Conservation (phyloP, 2,329 filamentous ascomycete genomes). For the Calonectria hongkongensis region DNA sequence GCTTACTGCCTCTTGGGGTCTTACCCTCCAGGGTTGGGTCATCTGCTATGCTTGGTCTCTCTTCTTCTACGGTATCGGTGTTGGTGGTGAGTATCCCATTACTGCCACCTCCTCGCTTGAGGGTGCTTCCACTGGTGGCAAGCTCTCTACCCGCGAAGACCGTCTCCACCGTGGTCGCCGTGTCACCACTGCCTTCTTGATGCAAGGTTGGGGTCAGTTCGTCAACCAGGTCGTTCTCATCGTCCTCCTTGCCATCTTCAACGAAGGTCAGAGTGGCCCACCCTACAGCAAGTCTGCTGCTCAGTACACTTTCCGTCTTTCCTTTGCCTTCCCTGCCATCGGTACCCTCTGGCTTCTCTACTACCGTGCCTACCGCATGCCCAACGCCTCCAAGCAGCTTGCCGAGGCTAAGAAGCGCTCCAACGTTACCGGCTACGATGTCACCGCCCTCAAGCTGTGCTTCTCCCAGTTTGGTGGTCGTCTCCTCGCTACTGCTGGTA, state of each 20-base stretch:
- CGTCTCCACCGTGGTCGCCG: slow-evolving; percentile 96
- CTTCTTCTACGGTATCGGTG: slow-evolving; percentile 82
- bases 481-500: slow-evolving; percentile 88
- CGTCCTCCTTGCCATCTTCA: slow-evolving; percentile 89
- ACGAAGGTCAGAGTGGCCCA: slow-evolving; percentile 82
- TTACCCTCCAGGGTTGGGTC: slow-evolving; percentile 92
- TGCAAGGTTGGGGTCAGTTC: slow-evolving; percentile 99
- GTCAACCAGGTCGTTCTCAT: slow-evolving; percentile 95
- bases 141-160: slow-evolving; percentile 92
- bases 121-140: slow-evolving; percentile 89
- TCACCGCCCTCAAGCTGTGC: slow-evolving; percentile 86
- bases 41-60: slow-evolving; percentile 97
- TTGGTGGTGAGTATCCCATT: slow-evolving; percentile 95
- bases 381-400: slow-evolving; percentile 88
- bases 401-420: slow-evolving; percentile 88
- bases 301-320: slow-evolving; percentile 94
- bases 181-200: slow-evolving; percentile 95
- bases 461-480: slow-evolving; percentile 90
- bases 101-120: slow-evolving; percentile 97
- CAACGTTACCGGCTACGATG: slow-evolving; percentile 93
- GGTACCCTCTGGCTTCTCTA: slow-evolving; percentile 97
- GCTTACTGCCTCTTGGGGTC: slow-evolving; percentile 93
- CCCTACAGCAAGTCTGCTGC: slow-evolving; percentile 86
- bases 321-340: slow-evolving; percentile 91
- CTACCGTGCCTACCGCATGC: slow-evolving; percentile 97